phyloP scores from a whole-genome alignment of 331 rosid species.

The Phaseolus coccineus region DNA sequence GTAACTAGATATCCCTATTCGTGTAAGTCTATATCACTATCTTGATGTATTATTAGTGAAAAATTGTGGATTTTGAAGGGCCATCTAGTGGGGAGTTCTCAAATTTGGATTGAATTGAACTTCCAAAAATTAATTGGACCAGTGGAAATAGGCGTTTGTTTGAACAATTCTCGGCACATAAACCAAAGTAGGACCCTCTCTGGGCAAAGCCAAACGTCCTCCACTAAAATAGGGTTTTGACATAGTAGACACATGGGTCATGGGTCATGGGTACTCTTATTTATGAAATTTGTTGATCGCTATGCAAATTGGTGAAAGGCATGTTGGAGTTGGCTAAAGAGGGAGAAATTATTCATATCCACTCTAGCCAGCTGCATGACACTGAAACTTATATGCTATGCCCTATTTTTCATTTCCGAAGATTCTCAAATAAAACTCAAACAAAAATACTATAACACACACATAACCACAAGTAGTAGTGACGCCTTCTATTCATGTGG shows the following conservation, averaged over 20 bases:
- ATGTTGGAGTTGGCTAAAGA: slow-evolving; percentile 12
- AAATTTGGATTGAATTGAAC: neutral
- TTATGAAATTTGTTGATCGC: slow-evolving; percentile 13
- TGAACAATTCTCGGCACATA: neutral
- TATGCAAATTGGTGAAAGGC: slow-evolving; percentile 19
- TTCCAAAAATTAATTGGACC: neutral
- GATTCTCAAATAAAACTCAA: slow-evolving; percentile 8
- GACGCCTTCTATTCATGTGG: neutral
- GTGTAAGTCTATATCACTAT: neutral
- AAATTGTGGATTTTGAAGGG: neutral
- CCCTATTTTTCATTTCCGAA: slow-evolving; percentile 30
- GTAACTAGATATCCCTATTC: neutral
- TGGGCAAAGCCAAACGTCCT: slow-evolving; percentile 30
- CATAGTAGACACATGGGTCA: slow-evolving; percentile 39
- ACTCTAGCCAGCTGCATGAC: slow-evolving; percentile 37
- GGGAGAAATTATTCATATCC: neutral
- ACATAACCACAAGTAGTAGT: neutral
- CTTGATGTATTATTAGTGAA: neutral
- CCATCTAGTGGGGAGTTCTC: neutral
- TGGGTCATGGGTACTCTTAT: slow-evolving; percentile 17
- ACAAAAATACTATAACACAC: neutral
- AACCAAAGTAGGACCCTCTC: slow-evolving; percentile 30
- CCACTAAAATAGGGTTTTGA: slow-evolving; percentile 25
- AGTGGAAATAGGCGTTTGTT: neutral
- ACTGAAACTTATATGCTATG: slow-evolving; percentile 31